Percentiles rank a stretch among this genome's conserved stretches.
These are phyloP conservation scores for Tricholoma sp. DNA, from an alignment of 768 basidiomycete species.

Conservation along the genomic window DNA sequence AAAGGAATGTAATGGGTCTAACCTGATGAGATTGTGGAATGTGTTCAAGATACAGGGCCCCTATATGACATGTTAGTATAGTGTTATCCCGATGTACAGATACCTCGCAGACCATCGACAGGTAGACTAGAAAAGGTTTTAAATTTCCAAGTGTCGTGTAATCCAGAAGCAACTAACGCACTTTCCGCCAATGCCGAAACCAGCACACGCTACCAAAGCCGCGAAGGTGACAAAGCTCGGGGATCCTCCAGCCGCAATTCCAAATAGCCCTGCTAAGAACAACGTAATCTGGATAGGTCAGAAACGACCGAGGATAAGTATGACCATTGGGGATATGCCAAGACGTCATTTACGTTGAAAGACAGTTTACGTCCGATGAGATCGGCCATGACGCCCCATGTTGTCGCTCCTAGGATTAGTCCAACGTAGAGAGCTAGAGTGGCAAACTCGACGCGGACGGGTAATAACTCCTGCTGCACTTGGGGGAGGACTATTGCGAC, in stretches of 20 bases:
- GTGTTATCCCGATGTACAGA: not conserved
- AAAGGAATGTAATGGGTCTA: constrained; percentile 6
- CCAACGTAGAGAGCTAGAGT: constrained; percentile 44
- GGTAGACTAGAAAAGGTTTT: constrained; percentile 29
- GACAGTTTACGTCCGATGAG: constrained; percentile 42
- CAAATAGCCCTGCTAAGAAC: constrained; percentile 41
- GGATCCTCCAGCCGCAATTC: constrained; percentile 43
- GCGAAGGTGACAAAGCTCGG: constrained; percentile 42
- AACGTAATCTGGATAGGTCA: constrained; percentile 20
- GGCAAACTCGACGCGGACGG: constrained; percentile 38
- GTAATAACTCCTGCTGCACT: constrained; percentile 38
- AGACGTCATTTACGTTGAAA: constrained; percentile 29
- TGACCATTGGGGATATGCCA: not conserved
- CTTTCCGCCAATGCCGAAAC: constrained; percentile 50
- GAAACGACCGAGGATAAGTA: not conserved
- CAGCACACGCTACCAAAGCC: constrained; percentile 40
- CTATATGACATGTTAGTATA: constrained; percentile 12
- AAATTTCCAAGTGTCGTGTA: constrained; percentile 16
- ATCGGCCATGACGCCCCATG: constrained; percentile 47
- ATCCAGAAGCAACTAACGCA: constrained; percentile 23
- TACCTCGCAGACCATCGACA: constrained; percentile 37
- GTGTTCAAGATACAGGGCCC: constrained; percentile 41
- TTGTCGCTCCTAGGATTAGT: constrained; percentile 42
- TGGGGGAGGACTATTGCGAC: constrained; percentile 42
- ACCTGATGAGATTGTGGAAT: constrained; percentile 39